Base-by-base conservation (phyloP, 148 eudicot genomes). In the Talinum fruticosum region DNA sequence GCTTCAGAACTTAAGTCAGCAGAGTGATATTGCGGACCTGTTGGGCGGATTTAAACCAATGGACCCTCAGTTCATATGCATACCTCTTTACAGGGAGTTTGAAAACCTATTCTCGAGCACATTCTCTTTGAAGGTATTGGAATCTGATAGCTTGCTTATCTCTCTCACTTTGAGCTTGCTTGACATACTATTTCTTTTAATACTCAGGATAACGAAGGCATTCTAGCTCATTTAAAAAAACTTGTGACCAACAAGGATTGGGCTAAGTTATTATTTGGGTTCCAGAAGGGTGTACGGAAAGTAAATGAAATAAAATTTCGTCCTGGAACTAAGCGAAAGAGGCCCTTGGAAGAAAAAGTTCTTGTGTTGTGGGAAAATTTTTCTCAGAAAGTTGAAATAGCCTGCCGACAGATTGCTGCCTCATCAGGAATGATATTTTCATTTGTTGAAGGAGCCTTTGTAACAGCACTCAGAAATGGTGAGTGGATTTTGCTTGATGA, bases 401-500 rank as follows among this genome's bases (percentile, higher is more conserved):
- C 91, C 64, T 61, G 66, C 69, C 77, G 84, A 49, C 99, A 91
- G 83, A 83, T 96, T 57, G 78, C 81, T 79, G 83, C 85, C 53
- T 84, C 99, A 16, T 87, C 85, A 51, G 99, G 99, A 75, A 91
- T 96, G 97, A 80, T 96, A 75, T 96, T 96, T 88, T 87, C 97
- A 14, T 96, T 96, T 85, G 95, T 93, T 54, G 99, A 96, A 87
- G 99, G 99, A 73, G 92, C 96, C 73, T 93, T 96, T 85, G 88
- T 96, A 66, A 87, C 94, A 30, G 97, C 99, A 45, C 91, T 96
- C 47, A 88, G 86, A 77, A 89, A 89, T 54, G 99, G 99, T 33
- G 97, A 91, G 75, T 96, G 99, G 99, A 91, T 96, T 85, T 88
- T 96, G 89, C 91, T 96, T 57, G 99, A 96, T 88, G 99, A 96